phyloP scores from a whole-genome alignment of 164 flowering plant species.

The Euptelea pleiosperma region DNA sequence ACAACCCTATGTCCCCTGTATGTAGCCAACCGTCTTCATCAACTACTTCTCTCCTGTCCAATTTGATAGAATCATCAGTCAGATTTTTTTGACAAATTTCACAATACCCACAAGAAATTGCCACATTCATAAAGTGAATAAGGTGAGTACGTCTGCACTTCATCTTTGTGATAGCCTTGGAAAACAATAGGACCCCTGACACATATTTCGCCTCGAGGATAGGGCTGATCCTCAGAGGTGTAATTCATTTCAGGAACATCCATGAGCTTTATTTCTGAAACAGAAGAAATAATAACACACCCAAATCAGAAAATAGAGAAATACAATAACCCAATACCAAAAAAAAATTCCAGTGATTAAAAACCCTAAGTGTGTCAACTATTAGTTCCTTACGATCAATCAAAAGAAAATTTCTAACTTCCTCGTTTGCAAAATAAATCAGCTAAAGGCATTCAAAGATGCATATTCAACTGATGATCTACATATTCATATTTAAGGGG shows the following conservation, averaged over 20 bases:
- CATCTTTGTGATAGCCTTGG: conserved; percentile 85
- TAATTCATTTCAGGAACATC: conserved; percentile 99
- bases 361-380: background rate
- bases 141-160: conserved; percentile 73
- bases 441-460: background rate
- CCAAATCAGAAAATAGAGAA: background rate
- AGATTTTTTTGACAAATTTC: background rate
- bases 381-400: background rate
- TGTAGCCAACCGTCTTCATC: conserved; percentile 96
- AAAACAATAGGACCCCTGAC: conserved; percentile 89
- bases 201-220: conserved; percentile 96
- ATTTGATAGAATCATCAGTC: conserved; percentile 7
- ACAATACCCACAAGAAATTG: conserved; percentile 5
- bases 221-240: conserved; percentile 79
- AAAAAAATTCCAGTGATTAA: too few relatives aligned
- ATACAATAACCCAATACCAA: background rate
- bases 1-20: conserved; percentile 88
- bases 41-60: conserved; percentile 74
- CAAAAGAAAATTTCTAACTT: background rate
- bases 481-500: too few relatives aligned
- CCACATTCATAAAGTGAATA: background rate
- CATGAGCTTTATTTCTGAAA: conserved; percentile 84
- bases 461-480: too few relatives aligned
- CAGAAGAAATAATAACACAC: conserved; percentile 2
- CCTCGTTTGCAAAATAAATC: background rate